Conservation (phyloP, 441 rosid species). For the Eutrema salsugineum region DNA sequence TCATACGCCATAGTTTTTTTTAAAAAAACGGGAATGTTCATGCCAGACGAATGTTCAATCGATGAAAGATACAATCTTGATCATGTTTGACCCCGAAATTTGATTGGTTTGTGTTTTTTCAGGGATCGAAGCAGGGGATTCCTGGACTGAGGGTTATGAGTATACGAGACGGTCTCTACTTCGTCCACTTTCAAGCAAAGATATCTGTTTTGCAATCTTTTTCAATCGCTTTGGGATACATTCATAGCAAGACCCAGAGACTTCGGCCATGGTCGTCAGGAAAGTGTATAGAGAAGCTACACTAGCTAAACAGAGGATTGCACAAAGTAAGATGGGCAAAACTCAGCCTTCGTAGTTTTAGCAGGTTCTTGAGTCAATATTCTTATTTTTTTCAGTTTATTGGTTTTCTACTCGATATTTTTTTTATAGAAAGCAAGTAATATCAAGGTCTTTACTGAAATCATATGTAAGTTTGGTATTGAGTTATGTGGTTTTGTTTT, state of each 20-base stretch:
- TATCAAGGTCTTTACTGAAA: background rate
- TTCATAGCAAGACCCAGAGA: conserved; percentile 57
- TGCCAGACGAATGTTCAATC: background rate
- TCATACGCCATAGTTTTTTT: background rate
- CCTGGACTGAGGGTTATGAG: conserved; percentile 63
- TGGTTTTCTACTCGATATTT: background rate
- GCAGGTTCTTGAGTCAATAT: conserved; percentile 15
- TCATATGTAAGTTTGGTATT: background rate
- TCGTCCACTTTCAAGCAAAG: conserved; percentile 56
- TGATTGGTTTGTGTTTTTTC: conserved; percentile 26
- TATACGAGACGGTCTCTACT: conserved; percentile 63
- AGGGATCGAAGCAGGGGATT: conserved; percentile 57
- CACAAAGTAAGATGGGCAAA: conserved; percentile 35
- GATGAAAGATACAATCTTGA: background rate
- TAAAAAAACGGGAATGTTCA: background rate
- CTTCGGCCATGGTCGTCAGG: conserved; percentile 34
- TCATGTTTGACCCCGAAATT: background rate
- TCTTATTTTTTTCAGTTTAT: background rate
- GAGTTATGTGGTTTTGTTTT: background rate
- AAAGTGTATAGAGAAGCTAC: conserved; percentile 43
- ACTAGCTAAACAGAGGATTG: conserved; percentile 35
- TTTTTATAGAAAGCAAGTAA: background rate
- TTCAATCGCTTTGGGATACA: conserved; percentile 69
- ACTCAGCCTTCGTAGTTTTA: conserved; percentile 18
- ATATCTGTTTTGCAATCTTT: conserved; percentile 77